These are phyloP conservation scores for Trichomonas gallinae DNA, from an alignment of 208 protist species.

Conservation along the genomic window DNA sequence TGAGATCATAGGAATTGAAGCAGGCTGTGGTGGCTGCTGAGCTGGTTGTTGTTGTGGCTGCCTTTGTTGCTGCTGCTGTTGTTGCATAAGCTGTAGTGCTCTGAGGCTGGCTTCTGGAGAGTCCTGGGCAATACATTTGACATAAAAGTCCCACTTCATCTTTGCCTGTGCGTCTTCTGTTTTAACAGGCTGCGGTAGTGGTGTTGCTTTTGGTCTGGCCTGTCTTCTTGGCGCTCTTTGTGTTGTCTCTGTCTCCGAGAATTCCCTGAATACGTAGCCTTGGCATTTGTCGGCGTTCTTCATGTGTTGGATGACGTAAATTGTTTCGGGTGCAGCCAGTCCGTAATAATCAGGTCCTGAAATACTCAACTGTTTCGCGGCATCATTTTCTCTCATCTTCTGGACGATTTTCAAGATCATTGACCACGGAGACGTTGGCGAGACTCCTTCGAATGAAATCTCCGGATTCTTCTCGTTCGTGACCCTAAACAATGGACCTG, in stretches of 20 bases:
- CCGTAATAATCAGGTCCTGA: conserved; percentile 8
- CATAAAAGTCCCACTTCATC: not conserved
- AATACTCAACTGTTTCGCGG: not conserved
- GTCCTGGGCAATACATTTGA: not conserved
- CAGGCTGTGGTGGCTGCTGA: too few relatives aligned
- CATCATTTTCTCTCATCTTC: not conserved
- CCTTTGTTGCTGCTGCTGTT: not conserved
- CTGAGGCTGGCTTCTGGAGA: not conserved
- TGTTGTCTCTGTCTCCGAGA: not conserved
- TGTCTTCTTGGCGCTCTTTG: not conserved
- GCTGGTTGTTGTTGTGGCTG: not conserved
- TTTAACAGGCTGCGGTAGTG: not conserved
- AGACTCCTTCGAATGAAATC: not conserved
- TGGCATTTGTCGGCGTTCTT: not conserved
- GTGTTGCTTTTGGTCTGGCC: not conserved
- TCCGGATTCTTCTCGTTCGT: not conserved
- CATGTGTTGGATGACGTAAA: not conserved
- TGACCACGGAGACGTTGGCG: not conserved
- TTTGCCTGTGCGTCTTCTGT: not conserved
- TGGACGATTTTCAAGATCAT: not conserved
- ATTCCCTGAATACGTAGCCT: not conserved
- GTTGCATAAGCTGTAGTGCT: not conserved
- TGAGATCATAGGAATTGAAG: not conserved
- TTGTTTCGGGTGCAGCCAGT: not conserved
- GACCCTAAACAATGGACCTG: not conserved